phyloP scores from a whole-genome alignment of 805 yeast species.

The Lipomyces kockii region DNA sequence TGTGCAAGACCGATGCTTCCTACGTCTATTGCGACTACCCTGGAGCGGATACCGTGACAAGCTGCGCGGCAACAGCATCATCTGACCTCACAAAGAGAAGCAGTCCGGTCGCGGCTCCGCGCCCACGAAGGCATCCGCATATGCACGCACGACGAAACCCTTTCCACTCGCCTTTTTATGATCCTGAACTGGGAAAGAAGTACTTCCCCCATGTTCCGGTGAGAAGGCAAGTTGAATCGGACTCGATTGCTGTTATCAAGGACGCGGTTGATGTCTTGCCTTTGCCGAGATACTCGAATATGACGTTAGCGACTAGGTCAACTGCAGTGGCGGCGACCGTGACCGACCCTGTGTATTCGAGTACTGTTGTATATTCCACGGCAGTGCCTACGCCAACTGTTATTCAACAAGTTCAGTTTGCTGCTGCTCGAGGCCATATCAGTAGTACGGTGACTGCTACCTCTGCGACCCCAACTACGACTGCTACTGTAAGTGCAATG shows the following conservation, averaged over 20 bases:
- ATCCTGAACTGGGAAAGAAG: slow-evolving; percentile 24
- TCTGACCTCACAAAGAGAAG: slow-evolving; percentile 32
- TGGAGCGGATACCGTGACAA: slow-evolving; percentile 42
- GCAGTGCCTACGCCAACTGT: slow-evolving; percentile 14
- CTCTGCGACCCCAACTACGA: slow-evolving; percentile 9
- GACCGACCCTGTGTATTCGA: neutral
- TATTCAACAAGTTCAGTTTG: slow-evolving; percentile 13
- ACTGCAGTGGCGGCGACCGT: slow-evolving; percentile 1
- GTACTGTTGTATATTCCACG: neutral
- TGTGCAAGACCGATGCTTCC: slow-evolving; percentile 38
- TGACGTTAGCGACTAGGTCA: neutral
- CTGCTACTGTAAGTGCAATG: slow-evolving; percentile 3
- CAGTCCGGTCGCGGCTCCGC: neutral
- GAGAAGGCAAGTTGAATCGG: neutral
- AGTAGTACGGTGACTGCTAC: slow-evolving; percentile 1
- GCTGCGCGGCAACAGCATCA: slow-evolving; percentile 40
- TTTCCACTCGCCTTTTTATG: slow-evolving; percentile 13
- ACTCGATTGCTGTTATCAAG: slow-evolving; percentile 7
- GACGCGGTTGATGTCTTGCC: slow-evolving; percentile 3
- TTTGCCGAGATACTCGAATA: slow-evolving; percentile 2
- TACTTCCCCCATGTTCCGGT: slow-evolving; percentile 33
- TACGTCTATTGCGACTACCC: slow-evolving; percentile 42
- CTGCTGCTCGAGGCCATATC: neutral
- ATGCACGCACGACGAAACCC: slow-evolving; percentile 52
- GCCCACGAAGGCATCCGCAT: neutral